Conservation (phyloP, 805 yeast genomes). For the Wickerhamomyces xylosicus region DNA sequence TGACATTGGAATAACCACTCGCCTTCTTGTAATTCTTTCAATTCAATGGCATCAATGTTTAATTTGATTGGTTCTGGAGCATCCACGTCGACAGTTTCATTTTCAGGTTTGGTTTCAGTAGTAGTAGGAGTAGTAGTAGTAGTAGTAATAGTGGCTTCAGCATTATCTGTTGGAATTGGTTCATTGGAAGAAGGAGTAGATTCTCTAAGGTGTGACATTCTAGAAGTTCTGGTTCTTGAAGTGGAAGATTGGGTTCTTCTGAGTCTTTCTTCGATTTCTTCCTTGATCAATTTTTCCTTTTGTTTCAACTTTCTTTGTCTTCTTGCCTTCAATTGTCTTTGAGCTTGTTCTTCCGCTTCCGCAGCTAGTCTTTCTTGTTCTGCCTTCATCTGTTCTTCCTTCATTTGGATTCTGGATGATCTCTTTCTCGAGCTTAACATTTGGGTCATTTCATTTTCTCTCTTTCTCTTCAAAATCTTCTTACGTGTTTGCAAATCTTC, state of each 20-base stretch:
- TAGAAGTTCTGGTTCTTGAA: slow-evolving; percentile 10
- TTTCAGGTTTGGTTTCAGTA: too few relatives aligned
- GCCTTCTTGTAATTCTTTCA: slow-evolving; percentile 25
- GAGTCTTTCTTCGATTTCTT: slow-evolving; percentile 17
- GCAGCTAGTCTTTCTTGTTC: slow-evolving; percentile 32
- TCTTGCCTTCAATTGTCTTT: slow-evolving; percentile 33
- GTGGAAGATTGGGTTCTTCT: slow-evolving; percentile 10
- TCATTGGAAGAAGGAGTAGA: too few relatives aligned
- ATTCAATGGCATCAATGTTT: slow-evolving; percentile 13
- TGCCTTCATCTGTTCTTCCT: slow-evolving; percentile 44
- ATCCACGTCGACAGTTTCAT: slow-evolving; percentile 1
- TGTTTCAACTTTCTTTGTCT: slow-evolving; percentile 22
- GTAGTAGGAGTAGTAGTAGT: too few relatives aligned
- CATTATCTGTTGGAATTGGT: too few relatives aligned
- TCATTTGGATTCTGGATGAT: slow-evolving; percentile 64
- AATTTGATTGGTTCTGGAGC: slow-evolving; percentile 21
- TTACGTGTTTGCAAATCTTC: slow-evolving; percentile 46
- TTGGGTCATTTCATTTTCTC: slow-evolving; percentile 53
- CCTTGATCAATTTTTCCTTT: slow-evolving; percentile 13
- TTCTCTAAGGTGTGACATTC: background rate
- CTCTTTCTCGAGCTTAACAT: slow-evolving; percentile 61
- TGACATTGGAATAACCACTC: slow-evolving; percentile 28
- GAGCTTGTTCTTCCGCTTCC: slow-evolving; percentile 9
- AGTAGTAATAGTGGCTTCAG: too few relatives aligned
- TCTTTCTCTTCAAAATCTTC: slow-evolving; percentile 42